These are phyloP conservation scores for Flaveria trinervia DNA, from an alignment of 129 eudicot species.

Conservation along the genomic window DNA sequence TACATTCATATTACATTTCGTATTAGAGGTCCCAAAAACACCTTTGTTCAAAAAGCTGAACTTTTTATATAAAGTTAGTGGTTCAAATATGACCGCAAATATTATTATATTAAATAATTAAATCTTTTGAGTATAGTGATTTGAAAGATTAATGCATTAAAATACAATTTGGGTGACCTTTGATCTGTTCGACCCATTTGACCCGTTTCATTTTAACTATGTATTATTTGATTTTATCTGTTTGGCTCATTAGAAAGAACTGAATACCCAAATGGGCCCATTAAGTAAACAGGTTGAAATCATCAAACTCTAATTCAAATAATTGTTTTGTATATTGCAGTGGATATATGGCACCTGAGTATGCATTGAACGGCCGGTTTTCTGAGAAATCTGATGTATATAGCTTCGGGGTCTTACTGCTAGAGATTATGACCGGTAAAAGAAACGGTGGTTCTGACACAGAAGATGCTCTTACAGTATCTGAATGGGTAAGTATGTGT, in stretches of 20 bases:
- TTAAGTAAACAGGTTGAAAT: neutral
- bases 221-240: neutral
- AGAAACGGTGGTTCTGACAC: conserved; percentile 24
- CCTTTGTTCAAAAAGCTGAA: neutral
- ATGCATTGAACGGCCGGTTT: conserved; percentile 33
- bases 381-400: conserved; percentile 35
- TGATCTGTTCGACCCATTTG: neutral
- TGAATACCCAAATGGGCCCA: neutral
- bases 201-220: neutral
- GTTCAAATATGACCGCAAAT: neutral
- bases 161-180: neutral
- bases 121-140: neutral
- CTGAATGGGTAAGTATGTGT: conserved; percentile 32
- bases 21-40: neutral
- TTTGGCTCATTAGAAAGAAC: neutral
- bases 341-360: conserved; percentile 45
- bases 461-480: conserved; percentile 27
- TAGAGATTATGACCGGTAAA: conserved; percentile 37
- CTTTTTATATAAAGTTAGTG: neutral
- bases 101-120: neutral
- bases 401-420: conserved; percentile 36
- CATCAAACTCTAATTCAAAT: neutral
- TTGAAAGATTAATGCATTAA: neutral
- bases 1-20: neutral
- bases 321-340: conserved; percentile 23